Conservation (phyloP, 2,329 filamentous ascomycete genomes). For the Aspergillus sp. region DNA sequence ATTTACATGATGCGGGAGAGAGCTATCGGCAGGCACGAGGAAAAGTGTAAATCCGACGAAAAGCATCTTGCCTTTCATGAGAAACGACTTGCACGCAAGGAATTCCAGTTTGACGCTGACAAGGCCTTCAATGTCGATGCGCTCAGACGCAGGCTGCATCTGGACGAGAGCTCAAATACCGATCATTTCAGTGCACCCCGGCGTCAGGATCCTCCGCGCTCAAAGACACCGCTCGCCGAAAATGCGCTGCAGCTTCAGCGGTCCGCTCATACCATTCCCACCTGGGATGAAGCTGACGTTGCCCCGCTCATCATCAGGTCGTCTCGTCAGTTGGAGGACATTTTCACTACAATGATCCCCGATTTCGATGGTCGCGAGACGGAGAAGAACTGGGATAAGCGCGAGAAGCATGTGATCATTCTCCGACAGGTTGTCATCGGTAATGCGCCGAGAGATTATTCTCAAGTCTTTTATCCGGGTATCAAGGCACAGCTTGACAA, state of each 20-base stretch:
- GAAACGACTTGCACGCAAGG: too few relatives aligned
- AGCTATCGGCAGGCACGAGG: too few relatives aligned
- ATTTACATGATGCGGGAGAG: too few relatives aligned
- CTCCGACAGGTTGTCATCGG: constrained; percentile 77
- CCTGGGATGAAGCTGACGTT: constrained; percentile 63
- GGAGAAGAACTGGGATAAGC: constrained; percentile 85
- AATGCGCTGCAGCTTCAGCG: too few relatives aligned
- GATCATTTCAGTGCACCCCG: not conserved
- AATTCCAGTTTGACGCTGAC: too few relatives aligned
- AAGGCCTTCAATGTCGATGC: too few relatives aligned
- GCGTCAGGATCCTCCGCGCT: too few relatives aligned
- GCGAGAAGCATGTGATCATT: constrained; percentile 77
- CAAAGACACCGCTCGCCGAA: not conserved
- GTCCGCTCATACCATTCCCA: constrained; percentile 21
- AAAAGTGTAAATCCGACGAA: too few relatives aligned
- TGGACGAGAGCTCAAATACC: not conserved
- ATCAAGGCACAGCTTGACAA: constrained; percentile 79
- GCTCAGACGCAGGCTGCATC: not conserved
- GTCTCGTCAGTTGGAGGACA: constrained; percentile 81
- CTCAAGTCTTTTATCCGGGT: constrained; percentile 66
- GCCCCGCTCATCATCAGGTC: constrained; percentile 84
- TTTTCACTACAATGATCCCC: constrained; percentile 75
- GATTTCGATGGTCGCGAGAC: constrained; percentile 85
- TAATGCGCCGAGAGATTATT: constrained; percentile 77
- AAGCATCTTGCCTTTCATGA: too few relatives aligned